Base-by-base conservation (phyloP, 2,329 filamentous ascomycete genomes). In the Colletotrichum spinosum region DNA sequence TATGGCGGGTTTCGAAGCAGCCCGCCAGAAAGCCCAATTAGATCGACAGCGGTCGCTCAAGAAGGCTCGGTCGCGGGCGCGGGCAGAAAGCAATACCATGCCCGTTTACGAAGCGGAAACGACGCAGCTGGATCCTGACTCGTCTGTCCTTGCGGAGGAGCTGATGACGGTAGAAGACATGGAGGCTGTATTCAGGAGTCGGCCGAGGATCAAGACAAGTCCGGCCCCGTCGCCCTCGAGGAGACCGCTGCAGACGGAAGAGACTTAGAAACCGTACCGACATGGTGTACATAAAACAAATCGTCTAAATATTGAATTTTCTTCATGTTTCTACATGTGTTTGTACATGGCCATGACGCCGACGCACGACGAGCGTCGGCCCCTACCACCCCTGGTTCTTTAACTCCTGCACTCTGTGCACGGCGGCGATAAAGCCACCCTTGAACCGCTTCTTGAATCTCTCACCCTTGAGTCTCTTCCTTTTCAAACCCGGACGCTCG, bases 171-270 rank as follows among this genome's bases (percentile, higher is more conserved):
- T 90, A 59, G 89, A 93, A 69, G 93, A 97, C 66, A 92, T 93
- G 76, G 90, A 92, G 65, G 91, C 90, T 34, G 90, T 97, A 1
- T 97, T 97, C 75, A 92, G 90, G 78, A 94, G 92, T 68, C 80
- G 94, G 69, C 94, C 94, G 0, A 91, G 89, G 76, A 88, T 97
- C 69, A 90, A 90, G 69, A 87, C 87, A 10, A 97, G 93, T 75
- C 93, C 94, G 2, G 75, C 88, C 2, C 79, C 81, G 8, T 86
- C 81, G 60, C 85, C 85, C 2, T 77, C 74, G 6, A 79, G 75
- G 63, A 54, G 44, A 44, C 51, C 55, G 13, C 61, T 65, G 10
- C 9, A 62, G 4, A 48, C 55, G 8, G 44, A 67, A 13, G 13
- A 46, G 38, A 25, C 62, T 33, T 62, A 56, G 52, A 25, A 25